A percentile compares a stretch with the other conserved stretches of the same genome.
Evolutionary conservation across 2,329 filamentous ascomycete genomes (phyloP).

Genomic region (Zymoseptoria tritici): DNA sequence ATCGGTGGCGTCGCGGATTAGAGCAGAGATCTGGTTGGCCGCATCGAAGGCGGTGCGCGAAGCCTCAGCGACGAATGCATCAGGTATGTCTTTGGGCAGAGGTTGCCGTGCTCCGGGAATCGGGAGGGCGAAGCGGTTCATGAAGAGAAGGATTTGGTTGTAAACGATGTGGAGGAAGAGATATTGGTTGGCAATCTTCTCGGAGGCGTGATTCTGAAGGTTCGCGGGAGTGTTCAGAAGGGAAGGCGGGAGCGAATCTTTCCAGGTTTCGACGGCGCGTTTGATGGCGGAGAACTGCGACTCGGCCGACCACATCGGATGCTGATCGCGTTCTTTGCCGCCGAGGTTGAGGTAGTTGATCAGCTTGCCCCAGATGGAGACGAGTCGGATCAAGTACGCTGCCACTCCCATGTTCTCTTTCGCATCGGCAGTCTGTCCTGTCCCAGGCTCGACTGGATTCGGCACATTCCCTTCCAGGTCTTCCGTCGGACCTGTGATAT

Average conservation of each 20-base stretch:
- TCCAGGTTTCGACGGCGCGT: conserved; percentile 63
- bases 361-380: conserved; percentile 83
- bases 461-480: conserved; percentile 65
- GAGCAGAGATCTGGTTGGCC: conserved; percentile 75
- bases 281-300: conserved; percentile 68
- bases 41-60: conserved; percentile 71
- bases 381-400: conserved; percentile 77
- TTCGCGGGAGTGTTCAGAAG: conserved; percentile 77
- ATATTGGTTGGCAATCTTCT: conserved; percentile 83
- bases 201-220: conserved; percentile 72
- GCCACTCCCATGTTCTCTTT: conserved; percentile 89
- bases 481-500: conserved; percentile 83
- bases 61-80: conserved; percentile 68
- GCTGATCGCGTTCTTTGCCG: conserved; percentile 68
- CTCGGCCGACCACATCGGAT: conserved; percentile 74
- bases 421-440: conserved; percentile 58
- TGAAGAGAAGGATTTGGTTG: conserved; percentile 82
- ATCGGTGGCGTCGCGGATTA: conserved; percentile 72
- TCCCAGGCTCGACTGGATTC: conserved; percentile 54
- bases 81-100: conserved; percentile 60
- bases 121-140: conserved; percentile 79
- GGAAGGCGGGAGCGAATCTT: conserved; percentile 58
- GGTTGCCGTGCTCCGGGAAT: conserved; percentile 52
- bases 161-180: conserved; percentile 84
- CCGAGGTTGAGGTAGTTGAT: conserved; percentile 87